Evolutionary conservation across 129 eudicot species (phyloP), one percentile per base, ranked within the genome.

Genomic region (Chrysanthemum lavandulifolium): DNA sequence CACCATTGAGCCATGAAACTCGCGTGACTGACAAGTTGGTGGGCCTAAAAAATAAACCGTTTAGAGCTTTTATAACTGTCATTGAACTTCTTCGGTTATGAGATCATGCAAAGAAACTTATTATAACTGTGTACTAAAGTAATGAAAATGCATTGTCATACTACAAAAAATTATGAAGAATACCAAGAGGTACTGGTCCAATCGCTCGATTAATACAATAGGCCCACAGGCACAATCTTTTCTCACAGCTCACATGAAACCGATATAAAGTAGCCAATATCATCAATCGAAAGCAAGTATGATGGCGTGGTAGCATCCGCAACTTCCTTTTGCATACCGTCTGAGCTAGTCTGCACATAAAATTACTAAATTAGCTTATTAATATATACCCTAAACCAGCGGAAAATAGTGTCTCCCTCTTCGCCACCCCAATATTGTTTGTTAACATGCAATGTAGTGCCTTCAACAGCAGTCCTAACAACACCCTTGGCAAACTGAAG

Each of bases 381-480:
- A 47, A 53, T 29, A 19, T 16, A 74, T 94, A 94, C 99, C 97
- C 97, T 84, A 78, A 94, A 90, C 99, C 99, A 94, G 71, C 99
- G 91, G 72, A 90, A 94, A 75, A 85, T 56, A 47, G 97, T 90
- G 25, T 84, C 86, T 73, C 99, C 99, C 84, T 94, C 99, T 64
- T 94, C 91, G 69, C 99, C 97, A 64, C 99, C 99, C 99, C 97
- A 90, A 72, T 94, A 94, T 69, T 84, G 85, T 80, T 94, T 94
- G 68, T 90, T 91, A 72, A 86, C 85, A 65, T 51, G 78, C 65
- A 94, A 80, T 52, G 83, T 68, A 68, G 88, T 82, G 75, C 97
- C 91, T 88, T 94, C 99, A 73, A 90, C 80, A 62, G 85, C 80
- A 52, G 79, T 64, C 65, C 99, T 97, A 73, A 62, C 82, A 19